phyloP scores from a whole-genome alignment of 2,329 filamentous ascomycete species.

The Didymella glomerata region DNA sequence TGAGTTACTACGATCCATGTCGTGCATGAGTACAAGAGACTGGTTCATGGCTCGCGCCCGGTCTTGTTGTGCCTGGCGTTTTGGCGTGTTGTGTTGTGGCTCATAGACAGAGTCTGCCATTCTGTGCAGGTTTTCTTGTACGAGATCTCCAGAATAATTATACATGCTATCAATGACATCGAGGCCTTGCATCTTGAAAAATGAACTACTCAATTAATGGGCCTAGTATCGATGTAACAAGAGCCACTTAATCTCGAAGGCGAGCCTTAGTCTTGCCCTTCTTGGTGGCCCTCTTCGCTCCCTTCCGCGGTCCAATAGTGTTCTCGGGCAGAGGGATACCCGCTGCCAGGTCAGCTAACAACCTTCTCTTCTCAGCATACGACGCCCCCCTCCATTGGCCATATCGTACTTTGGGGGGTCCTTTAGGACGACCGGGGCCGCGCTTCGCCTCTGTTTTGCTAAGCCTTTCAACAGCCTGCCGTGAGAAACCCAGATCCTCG shows the following conservation, averaged over 20 bases:
- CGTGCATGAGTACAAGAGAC: conserved; percentile 32
- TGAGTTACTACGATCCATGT: conserved; percentile 23
- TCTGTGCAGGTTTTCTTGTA: not conserved
- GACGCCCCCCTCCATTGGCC: not conserved
- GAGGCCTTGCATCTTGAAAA: not conserved
- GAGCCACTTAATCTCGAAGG: not conserved
- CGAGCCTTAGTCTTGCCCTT: not conserved
- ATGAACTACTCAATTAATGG: not conserved
- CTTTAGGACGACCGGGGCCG: not conserved
- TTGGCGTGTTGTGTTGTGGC: conserved; percentile 19
- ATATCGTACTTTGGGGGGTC: not conserved
- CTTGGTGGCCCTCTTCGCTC: not conserved
- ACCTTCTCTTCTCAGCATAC: not conserved
- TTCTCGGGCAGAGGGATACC: not conserved
- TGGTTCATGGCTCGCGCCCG: conserved; percentile 21
- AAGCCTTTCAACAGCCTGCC: not conserved
- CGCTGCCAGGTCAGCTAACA: not conserved
- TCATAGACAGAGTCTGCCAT: not conserved
- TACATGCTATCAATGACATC: not conserved
- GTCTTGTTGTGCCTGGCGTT: conserved; percentile 28
- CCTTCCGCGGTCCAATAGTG: not conserved
- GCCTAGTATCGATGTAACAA: not conserved
- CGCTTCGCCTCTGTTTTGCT: not conserved
- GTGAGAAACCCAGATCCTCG: not conserved
- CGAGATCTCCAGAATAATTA: not conserved